Base-by-base conservation (phyloP, 1,284 basidiomycete genomes). In the Rhodotorula glutinis region DNA sequence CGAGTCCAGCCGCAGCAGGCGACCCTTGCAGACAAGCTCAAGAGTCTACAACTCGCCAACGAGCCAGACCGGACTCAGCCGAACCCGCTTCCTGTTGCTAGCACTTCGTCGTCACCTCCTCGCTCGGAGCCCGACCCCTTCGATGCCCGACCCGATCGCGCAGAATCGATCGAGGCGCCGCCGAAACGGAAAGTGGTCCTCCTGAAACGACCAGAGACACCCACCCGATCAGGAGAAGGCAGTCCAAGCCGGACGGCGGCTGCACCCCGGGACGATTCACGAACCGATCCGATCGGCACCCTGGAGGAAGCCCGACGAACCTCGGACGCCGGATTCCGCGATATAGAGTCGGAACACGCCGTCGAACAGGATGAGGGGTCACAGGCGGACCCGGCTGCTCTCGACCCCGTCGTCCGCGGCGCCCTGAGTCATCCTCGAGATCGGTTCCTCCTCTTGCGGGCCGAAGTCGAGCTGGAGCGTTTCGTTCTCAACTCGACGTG, bases 391-490 rank as follows among this genome's bases (percentile, higher is more conserved):
- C 29, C 11, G 4, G 29, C 43, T 4, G 25, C 30, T 21, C 60
- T 73, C 19, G 71, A 73, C 41, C 53, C 53, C 4, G 69, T 67
- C 4, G 27, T 73, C 40, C 38, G 60, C 9, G 47, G 38, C 4
- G 71, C 69, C 23, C 47, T 73, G 25, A 56, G 54, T 1, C 56
- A 66, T 40, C 62, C 66, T 1, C 62, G 68, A 11, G 71, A 73
- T 46, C 63, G 71, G 0, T 52, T 73, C 17, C 46, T 73, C 23
- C 55, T 73, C 2, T 38, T 73, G 23, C 66, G 71, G 8, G 71
- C 69, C 23, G 71, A 73, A 33, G 61, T 65, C 49, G 69, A 73
- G 44, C 63, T 73, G 47, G 69, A 73, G 53, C 59, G 67, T 7
- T 73, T 73, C 47, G 46, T 73, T 10, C 41, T 51, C 1, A 65